Conservation (phyloP, 2,329 filamentous ascomycete genomes). For the Curvularia hawaiiensis region DNA sequence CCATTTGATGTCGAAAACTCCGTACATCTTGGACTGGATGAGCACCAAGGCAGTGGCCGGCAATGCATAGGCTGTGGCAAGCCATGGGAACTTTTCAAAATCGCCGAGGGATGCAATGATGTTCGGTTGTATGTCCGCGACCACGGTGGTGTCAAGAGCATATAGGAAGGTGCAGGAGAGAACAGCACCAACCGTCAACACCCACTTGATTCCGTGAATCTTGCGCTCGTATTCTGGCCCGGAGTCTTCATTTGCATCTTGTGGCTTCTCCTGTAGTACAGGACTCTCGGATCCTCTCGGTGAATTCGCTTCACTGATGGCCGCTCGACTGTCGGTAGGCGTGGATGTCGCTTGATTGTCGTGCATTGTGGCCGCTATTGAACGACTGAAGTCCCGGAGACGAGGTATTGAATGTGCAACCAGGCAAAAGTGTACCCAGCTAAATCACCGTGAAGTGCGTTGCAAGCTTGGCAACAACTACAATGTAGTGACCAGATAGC, state of each 20-base stretch:
- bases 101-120: conserved; percentile 16
- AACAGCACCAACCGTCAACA: conserved; percentile 8
- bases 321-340: background rate
- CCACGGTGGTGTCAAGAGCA: conserved; percentile 38
- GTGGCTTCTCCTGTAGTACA: background rate
- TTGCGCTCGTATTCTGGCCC: conserved; percentile 6
- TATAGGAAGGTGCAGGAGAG: conserved; percentile 30
- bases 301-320: background rate
- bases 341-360: background rate
- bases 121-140: conserved; percentile 30
- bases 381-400: background rate
- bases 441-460: background rate
- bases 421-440: too few relatives aligned
- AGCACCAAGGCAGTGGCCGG: background rate
- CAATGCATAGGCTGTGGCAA: background rate
- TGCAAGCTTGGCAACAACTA: background rate
- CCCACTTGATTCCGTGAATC: conserved; percentile 5
- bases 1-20: conserved; percentile 1
- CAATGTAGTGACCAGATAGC: background rate
- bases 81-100: background rate
- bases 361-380: background rate
- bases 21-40: conserved; percentile 3
- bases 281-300: background rate
- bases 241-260: background rate
- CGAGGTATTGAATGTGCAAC: too few relatives aligned